Evolutionary conservation across 345 rosid species (phyloP), one percentile per base, ranked within the genome.

Genomic region (Passiflora organensis): DNA sequence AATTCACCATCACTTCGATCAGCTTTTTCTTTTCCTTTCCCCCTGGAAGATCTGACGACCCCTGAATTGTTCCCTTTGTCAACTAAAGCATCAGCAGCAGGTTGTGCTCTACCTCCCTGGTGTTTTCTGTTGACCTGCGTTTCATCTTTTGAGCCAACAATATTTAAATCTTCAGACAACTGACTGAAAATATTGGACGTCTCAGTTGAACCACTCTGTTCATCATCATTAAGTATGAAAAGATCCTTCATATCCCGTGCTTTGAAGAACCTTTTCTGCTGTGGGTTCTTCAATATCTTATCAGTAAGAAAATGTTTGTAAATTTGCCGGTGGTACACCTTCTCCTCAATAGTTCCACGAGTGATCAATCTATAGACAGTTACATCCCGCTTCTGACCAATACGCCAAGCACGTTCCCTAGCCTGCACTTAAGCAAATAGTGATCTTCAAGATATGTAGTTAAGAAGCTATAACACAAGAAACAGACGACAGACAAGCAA

Each of bases 321-420:
- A 48, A 93, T 93, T 71, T 93, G 99, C 38, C 99, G 72, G 60
- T 93, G 96, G 61, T 93, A 93, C 52, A 86, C 96, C 68, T 93
- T 93, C 77, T 93, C 99, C 75, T 93, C 99, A 59, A 93, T 93
- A 52, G 95, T 84, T 60, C 96, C 99, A 2, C 88, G 86, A 0
- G 87, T 89, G 66, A 93, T 86, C 80, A 93, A 68, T 79, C 99
- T 86, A 67, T 86, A 93, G 15, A 93, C 78, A n/a, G 82, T 81
- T 48, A 93, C 99, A 71, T 86, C 96, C 68, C 82, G 76, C 70
- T 74, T 83, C 74, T 93, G 99, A 55, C 96, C 99, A 75, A 93
- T 86, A 47, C 95, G 96, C 96, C 99, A 93, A 58, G 99, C 99
- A 43, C 99, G 96, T 72, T 93, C 99, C 83, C 99, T 89, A 5